Percentiles rank a stretch among this genome's conserved stretches.
Evolutionary conservation across 192 early-diverging fungal species (phyloP).

Genomic region (Podila verticillata): DNA sequence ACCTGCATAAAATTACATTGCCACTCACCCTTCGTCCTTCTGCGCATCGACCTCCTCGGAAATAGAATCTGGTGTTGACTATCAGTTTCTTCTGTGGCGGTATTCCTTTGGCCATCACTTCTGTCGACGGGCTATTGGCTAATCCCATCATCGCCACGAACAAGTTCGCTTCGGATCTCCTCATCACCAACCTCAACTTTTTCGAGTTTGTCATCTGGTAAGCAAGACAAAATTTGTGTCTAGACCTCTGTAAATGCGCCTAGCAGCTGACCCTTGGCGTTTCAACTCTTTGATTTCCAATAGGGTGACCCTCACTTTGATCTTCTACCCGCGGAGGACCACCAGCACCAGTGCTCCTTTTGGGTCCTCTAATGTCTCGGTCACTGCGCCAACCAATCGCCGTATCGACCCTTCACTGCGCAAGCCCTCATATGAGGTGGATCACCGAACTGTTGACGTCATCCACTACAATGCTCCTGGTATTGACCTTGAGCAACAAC

Average conservation of each 20-base stretch:
- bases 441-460: neutral
- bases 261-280: neutral
- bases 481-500: no score
- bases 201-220: conserved; percentile 49
- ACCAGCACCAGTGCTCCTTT: conserved; percentile 16
- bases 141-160: conserved; percentile 19
- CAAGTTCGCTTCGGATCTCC: conserved; percentile 45
- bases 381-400: neutral
- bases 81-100: conserved; percentile 30
- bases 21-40: conserved; percentile 1
- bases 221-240: neutral
- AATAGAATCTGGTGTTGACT: conserved; percentile 39
- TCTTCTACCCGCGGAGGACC: conserved; percentile 45
- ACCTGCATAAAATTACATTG: no score
- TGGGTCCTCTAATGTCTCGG: conserved; percentile 7
- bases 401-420: neutral
- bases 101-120: conserved; percentile 24
- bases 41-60: no score
- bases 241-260: neutral
- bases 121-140: conserved; percentile 25
- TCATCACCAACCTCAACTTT: conserved; percentile 51
- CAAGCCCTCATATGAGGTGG: neutral
- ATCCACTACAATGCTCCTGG: no score
- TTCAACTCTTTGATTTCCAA: neutral
- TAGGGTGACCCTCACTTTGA: conserved; percentile 41